Evolutionary conservation across 768 basidiomycete species (phyloP).

Genomic region (Lentinula boryana): DNA sequence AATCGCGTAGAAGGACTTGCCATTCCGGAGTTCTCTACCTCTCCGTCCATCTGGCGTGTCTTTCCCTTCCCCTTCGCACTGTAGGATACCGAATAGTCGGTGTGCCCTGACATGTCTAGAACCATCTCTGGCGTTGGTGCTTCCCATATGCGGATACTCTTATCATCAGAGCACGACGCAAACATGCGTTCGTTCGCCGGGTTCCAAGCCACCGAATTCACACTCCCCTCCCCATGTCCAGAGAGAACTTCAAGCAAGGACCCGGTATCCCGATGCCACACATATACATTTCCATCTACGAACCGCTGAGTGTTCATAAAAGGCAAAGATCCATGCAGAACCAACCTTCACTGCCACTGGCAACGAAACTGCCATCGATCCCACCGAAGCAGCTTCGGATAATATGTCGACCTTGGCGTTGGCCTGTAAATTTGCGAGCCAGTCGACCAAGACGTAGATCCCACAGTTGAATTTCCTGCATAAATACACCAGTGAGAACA

Average conservation of each 20-base stretch:
- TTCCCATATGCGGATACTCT: constrained; percentile 89
- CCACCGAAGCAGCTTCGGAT: constrained; percentile 95
- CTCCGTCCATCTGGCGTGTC: constrained; percentile 40
- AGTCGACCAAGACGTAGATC: constrained; percentile 66
- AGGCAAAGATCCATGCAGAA: constrained; percentile 9
- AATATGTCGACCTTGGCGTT: constrained; percentile 76
- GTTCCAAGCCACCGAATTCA: constrained; percentile 97
- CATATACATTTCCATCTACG: constrained; percentile 86
- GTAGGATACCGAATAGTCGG: constrained; percentile 15
- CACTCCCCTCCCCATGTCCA: constrained; percentile 85
- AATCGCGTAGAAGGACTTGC: constrained; percentile 8
- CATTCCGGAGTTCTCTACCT: constrained; percentile 17
- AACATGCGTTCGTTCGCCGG: constrained; percentile 86
- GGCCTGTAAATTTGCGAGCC: constrained; percentile 80
- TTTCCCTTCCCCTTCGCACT: constrained; percentile 65
- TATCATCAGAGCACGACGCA: constrained; percentile 94
- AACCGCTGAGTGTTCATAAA: neutral
- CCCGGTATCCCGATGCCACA: constrained; percentile 90
- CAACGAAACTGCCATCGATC: constrained; percentile 78
- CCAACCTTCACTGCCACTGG: constrained; percentile 94
- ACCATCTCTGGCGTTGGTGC: constrained; percentile 24
- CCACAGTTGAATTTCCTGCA: constrained; percentile 87
- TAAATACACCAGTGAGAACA: constrained; percentile 12
- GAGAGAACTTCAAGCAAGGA: constrained; percentile 78
- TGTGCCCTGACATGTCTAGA: constrained; percentile 6